Evolutionary conservation across 768 basidiomycete genomes (phyloP), one percentile per base, ranked within the genome.

Genomic region (Sporobolomyces phaffii): DNA sequence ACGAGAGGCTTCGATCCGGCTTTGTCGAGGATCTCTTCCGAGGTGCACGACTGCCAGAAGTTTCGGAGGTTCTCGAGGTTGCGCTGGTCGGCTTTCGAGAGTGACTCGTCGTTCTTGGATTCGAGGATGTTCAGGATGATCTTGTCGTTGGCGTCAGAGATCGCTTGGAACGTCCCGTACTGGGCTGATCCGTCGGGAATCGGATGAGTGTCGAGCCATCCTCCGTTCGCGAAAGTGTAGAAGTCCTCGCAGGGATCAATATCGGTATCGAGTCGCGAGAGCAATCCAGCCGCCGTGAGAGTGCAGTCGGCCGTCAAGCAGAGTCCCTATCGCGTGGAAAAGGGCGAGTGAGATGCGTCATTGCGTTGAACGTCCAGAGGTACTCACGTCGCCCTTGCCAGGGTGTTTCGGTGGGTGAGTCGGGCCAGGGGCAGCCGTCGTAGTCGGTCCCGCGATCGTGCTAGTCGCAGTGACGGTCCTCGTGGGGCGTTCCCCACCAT

Each of bases 241-340:
- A 97, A 96, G 78, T 91, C 87, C 72, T 97, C 89, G 78, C 96
- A 99, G 0, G 96, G 96, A 75, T 98, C 91, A 71, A 87, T 82
- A 13, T 85, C 80, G 14, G 82, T 83, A 75, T 99, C 93, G 26
- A 98, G 78, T 1, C 85, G 85, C 24, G 86, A 84, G 18, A 98
- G 79, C 64, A 99, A 88, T 0, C 85, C 82, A 1, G 90, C 88
- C 14, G 94, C 86, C 17, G 94, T 82, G 38, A 85, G 79, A 54
- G 98, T 86, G 76, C 96, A 99, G 68, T 86, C 83, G 6, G 86
- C 76, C 17, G 87, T 85, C 31, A 89, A 77, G 79, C 96, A 99
- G 6, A 82, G 75, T 67, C 84, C 81, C 86, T 89, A 50, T 51
- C 62, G 56, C 26, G 10, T 40, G 18, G 31, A 9, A 14, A 3